phyloP scores from a whole-genome alignment of 495 filamentous ascomycete genomes.

The Rhypophila decipiens region DNA sequence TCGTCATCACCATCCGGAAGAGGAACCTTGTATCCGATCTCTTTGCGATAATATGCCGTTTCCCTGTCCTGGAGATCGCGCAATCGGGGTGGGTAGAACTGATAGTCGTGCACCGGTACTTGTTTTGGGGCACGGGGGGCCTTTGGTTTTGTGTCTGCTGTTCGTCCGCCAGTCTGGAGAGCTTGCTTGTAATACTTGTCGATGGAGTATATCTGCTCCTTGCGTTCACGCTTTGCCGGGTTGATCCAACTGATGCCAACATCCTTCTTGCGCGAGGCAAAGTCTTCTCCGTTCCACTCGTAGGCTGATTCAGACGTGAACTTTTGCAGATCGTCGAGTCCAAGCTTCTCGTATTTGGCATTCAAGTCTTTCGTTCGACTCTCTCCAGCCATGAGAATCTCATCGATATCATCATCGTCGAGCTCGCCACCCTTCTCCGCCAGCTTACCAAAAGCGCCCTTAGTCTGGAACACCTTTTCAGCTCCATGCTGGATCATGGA shows the following conservation, averaged over 20 bases:
- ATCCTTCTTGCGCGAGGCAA: slow-evolving; percentile 86
- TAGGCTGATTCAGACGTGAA: slow-evolving; percentile 96
- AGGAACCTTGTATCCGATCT: slow-evolving; percentile 88
- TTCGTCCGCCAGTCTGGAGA: slow-evolving; percentile 74
- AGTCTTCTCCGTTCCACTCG: slow-evolving; percentile 97
- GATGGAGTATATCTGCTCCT: slow-evolving; percentile 96
- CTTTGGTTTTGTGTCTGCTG: slow-evolving; percentile 85
- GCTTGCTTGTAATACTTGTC: slow-evolving; percentile 98
- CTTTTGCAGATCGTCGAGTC: slow-evolving; percentile 95
- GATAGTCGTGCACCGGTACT: slow-evolving; percentile 86
- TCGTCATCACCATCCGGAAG: slow-evolving; percentile 80
- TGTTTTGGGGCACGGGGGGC: slow-evolving; percentile 96
- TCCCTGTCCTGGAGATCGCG: slow-evolving; percentile 91
- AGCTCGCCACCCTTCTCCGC: slow-evolving; percentile 56
- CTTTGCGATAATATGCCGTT: slow-evolving; percentile 91
- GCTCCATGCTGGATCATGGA: slow-evolving; percentile 99
- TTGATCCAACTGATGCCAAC: slow-evolving; percentile 98
- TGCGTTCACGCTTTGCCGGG: slow-evolving; percentile 94
- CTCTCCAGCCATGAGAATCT: slow-evolving; percentile 80
- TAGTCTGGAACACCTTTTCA: slow-evolving; percentile 77
- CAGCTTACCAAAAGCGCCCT: slow-evolving; percentile 51
- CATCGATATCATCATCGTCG: slow-evolving; percentile 82
- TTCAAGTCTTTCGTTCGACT: slow-evolving; percentile 83
- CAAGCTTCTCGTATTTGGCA: slow-evolving; percentile 93
- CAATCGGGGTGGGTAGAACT: slow-evolving; percentile 83